Evolutionary conservation across 1,284 basidiomycete genomes (phyloP), one percentile per base, ranked within the genome.

Genomic region (Sporisorium exsertum): DNA sequence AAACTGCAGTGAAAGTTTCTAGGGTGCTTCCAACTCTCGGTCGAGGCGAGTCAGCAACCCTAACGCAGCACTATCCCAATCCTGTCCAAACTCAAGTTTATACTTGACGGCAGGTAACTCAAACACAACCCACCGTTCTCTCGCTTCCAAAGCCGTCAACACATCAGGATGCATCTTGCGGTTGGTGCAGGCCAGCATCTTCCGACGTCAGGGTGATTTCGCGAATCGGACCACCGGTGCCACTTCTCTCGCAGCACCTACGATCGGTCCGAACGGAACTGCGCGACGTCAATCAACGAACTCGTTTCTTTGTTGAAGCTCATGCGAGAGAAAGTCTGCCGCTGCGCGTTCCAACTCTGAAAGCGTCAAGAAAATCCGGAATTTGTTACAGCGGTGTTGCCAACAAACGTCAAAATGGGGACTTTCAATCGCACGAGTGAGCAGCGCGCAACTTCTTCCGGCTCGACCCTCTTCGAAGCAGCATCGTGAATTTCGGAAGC

Each of bases 401-500:
- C 9, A 3, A 42, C 37, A 37, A 24, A 3, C 7, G 10, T 13
- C 0, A 5, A 12, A 56, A 13, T n/a, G n/a, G n/a, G n/a, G 4
- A 6, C 20, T 10, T 16, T 42, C 16, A 24, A 40, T 22, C 66
- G 66, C 57, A 64, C 66, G 61, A 64, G 46, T 64, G 27, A 58
- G 16, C 18, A 29, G 20, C 43, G 37, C 15, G 57, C 54, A 29
- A 8, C n/a, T 45, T 58, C 43, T 69, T 60, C 67, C 67, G 67
- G 57, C 61, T 69, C 32, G 47, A 50, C 59, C 59, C 59, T 46
- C 46, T 26, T 2, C 10, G 5, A 24, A 27, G 54, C 16, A 35
- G 33, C 40, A 10, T 29, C 9, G 33, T 43, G 32, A 20, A 29
- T 20, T 60, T 71, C 69, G 63, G 69, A 71, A 71, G 69, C 69